Evolutionary conservation across 768 basidiomycete genomes (phyloP).

Genomic region (Calocybe cyanea): DNA sequence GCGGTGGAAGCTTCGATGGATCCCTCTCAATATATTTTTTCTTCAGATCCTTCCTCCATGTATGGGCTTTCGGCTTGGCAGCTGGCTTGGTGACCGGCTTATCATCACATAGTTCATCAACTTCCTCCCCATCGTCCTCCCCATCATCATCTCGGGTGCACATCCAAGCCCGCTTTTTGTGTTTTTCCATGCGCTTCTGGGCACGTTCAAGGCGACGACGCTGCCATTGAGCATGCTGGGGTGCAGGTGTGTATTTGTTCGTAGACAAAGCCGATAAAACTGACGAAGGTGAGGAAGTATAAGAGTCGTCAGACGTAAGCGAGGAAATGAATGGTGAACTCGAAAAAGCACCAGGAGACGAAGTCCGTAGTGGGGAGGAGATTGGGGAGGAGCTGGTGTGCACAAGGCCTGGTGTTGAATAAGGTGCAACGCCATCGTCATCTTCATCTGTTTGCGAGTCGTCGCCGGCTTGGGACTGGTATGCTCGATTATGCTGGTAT

Average conservation of each 20-base stretch:
- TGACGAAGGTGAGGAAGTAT: conserved; percentile 11
- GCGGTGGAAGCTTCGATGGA: not conserved
- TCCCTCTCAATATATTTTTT: not conserved
- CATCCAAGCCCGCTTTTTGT: conserved; percentile 29
- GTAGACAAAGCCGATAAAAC: conserved; percentile 12
- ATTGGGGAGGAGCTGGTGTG: conserved; percentile 9
- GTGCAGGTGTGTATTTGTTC: conserved; percentile 23
- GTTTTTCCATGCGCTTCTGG: conserved; percentile 28
- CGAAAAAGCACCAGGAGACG: conserved; percentile 10
- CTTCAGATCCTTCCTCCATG: conserved; percentile 2
- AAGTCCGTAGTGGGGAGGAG: conserved; percentile 5
- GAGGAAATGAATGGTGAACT: conserved; percentile 5
- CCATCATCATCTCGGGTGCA: conserved; percentile 26
- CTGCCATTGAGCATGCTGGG: conserved; percentile 29
- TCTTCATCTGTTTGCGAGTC: conserved; percentile 9
- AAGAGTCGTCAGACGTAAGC: conserved; percentile 1
- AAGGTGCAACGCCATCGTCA: not conserved
- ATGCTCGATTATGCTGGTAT: conserved; percentile 11
- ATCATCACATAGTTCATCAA: conserved; percentile 13
- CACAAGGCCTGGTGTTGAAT: conserved; percentile 10
- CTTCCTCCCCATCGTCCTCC: conserved; percentile 15
- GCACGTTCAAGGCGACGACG: conserved; percentile 30
- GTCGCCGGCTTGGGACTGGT: conserved; percentile 15
- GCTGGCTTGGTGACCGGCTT: not conserved
- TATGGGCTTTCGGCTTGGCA: not conserved